These are phyloP conservation scores for Epichloe glyceriae DNA, from an alignment of 2,329 filamentous ascomycete species.

Conservation along the genomic window DNA sequence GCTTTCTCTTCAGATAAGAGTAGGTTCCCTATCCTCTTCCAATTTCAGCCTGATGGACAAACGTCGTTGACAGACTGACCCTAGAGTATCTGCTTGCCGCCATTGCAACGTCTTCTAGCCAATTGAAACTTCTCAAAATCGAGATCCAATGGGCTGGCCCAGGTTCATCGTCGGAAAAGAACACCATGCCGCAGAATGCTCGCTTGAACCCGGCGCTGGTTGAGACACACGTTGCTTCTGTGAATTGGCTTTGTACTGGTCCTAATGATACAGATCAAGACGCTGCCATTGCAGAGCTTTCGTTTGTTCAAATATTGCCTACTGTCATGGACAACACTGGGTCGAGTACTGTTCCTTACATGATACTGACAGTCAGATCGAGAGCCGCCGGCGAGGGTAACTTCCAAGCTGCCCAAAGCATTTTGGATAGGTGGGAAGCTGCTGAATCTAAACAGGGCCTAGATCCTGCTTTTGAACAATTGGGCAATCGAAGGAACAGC, in stretches of 20 bases:
- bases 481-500: conserved; percentile 50
- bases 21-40: conserved; percentile 21
- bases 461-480: conserved; percentile 65
- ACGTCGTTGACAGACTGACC: conserved; percentile 14
- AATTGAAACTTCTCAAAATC: conserved; percentile 62
- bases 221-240: conserved; percentile 43
- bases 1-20: conserved; percentile 63
- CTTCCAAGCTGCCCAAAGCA: conserved; percentile 54
- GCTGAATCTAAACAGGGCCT: conserved; percentile 53
- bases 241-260: conserved; percentile 42
- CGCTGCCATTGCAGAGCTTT: conserved; percentile 48
- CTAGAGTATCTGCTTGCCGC: conserved; percentile 46
- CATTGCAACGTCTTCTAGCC: conserved; percentile 55
- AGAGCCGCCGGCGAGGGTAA: conserved; percentile 39
- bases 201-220: conserved; percentile 38
- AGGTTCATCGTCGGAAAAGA: conserved; percentile 38
- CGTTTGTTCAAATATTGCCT: conserved; percentile 62
- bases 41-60: too few species aligned
- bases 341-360: conserved; percentile 42
- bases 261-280: conserved; percentile 30
- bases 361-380: conserved; percentile 63
- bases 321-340: conserved; percentile 45
- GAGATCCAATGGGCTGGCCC: conserved; percentile 60
- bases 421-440: conserved; percentile 75
- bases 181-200: conserved; percentile 31